phyloP scores from a whole-genome alignment of 768 basidiomycete genomes.

The Sistotremastrum niveocremeum region DNA sequence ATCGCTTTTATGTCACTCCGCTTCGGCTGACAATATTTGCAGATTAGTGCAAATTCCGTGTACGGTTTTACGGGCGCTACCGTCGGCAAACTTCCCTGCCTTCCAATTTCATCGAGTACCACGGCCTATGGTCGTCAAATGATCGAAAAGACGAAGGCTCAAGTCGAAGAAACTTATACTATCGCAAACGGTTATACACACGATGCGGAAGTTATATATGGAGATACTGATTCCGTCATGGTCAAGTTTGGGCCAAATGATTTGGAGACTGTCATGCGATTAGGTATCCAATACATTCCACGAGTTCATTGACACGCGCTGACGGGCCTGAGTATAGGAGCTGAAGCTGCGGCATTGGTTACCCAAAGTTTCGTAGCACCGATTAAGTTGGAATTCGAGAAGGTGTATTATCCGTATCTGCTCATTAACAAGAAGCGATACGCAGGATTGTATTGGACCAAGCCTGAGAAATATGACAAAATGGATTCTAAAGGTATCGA shows the following conservation, averaged over 20 bases:
- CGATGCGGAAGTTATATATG: slow-evolving; percentile 92
- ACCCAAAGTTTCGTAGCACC: slow-evolving; percentile 86
- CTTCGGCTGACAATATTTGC: not conserved
- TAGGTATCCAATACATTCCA: slow-evolving; percentile 41
- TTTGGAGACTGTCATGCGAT: slow-evolving; percentile 72
- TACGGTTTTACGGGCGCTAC: slow-evolving; percentile 99
- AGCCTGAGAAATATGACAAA: slow-evolving; percentile 90
- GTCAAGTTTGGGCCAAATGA: slow-evolving; percentile 90
- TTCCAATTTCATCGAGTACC: slow-evolving; percentile 88
- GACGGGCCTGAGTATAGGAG: slow-evolving; percentile 33
- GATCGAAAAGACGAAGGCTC: slow-evolving; percentile 96
- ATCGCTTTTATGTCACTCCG: not conserved
- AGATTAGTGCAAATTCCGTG: slow-evolving; percentile 98
- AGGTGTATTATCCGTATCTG: slow-evolving; percentile 96
- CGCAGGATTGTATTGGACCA: slow-evolving; percentile 97
- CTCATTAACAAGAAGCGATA: slow-evolving; percentile 99
- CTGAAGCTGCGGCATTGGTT: slow-evolving; percentile 85
- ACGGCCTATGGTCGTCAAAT: slow-evolving; percentile 97
- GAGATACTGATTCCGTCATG: slow-evolving; percentile 99
- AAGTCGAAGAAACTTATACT: slow-evolving; percentile 82
- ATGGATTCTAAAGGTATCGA: slow-evolving; percentile 99
- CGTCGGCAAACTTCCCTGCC: slow-evolving; percentile 89
- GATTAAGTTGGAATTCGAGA: slow-evolving; percentile 98
- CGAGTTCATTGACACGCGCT: not conserved
- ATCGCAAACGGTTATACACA: slow-evolving; percentile 73